Percentiles rank a stretch among this genome's conserved stretches.
phyloP scores from a whole-genome alignment of 805 yeast species.

The Metschnikowia sp. region DNA sequence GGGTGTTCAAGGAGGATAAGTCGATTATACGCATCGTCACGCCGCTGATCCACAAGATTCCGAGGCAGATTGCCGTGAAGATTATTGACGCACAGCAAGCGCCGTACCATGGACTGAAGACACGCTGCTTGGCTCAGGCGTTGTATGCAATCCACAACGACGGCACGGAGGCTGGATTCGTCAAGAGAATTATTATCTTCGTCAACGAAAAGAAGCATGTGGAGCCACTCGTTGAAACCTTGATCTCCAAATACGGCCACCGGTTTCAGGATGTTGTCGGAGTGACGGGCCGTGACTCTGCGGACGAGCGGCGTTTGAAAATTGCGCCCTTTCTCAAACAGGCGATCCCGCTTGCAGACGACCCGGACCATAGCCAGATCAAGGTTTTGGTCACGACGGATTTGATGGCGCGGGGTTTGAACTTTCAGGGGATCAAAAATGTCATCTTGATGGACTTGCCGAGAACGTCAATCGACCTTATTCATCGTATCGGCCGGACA shows the following conservation, averaged over 20 bases:
- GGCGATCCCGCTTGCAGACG: slow-evolving; percentile 43
- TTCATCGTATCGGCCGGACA: slow-evolving; percentile 92
- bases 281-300: slow-evolving; percentile 61
- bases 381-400: slow-evolving; percentile 86
- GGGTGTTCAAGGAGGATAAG: slow-evolving; percentile 59
- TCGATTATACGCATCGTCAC: slow-evolving; percentile 58
- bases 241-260: slow-evolving; percentile 40
- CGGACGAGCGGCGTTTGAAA: slow-evolving; percentile 55
- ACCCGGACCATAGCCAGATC: slow-evolving; percentile 32
- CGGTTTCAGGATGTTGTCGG: slow-evolving; percentile 50
- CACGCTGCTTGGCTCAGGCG: slow-evolving; percentile 84
- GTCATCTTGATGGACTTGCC: slow-evolving; percentile 87
- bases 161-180: slow-evolving; percentile 71
- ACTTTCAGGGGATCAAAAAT: slow-evolving; percentile 77
- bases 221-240: slow-evolving; percentile 50
- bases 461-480: slow-evolving; percentile 73
- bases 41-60: slow-evolving; percentile 82
- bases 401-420: slow-evolving; percentile 83
- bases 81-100: slow-evolving; percentile 70
- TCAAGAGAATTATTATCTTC: slow-evolving; percentile 80
- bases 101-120: slow-evolving; percentile 83
- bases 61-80: slow-evolving; percentile 66
- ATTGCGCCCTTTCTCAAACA: slow-evolving; percentile 64
- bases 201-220: slow-evolving; percentile 74
- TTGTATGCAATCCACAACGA: slow-evolving; percentile 81